Evolutionary conservation across 2,329 filamentous ascomycete species (phyloP).

Genomic region (Pseudogymnoascus sp.): DNA sequence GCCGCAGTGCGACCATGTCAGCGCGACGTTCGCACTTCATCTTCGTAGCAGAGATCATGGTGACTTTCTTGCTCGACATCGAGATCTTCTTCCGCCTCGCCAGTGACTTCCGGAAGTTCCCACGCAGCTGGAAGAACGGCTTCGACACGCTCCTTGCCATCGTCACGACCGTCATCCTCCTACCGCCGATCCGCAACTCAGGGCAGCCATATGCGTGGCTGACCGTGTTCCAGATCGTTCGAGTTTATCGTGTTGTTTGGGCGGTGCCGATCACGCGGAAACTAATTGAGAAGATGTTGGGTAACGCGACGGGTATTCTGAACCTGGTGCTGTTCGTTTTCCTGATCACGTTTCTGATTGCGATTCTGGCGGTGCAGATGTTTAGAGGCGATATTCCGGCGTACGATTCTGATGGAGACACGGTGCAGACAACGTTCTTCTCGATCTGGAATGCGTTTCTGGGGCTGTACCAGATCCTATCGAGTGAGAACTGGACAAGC

Average conservation of each 20-base stretch:
- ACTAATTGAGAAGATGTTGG: slow-evolving; percentile 78
- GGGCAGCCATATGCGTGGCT: slow-evolving; percentile 75
- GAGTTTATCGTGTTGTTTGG: slow-evolving; percentile 85
- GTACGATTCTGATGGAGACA: slow-evolving; percentile 50
- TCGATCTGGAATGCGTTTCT: slow-evolving; percentile 94
- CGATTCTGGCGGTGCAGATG: slow-evolving; percentile 87
- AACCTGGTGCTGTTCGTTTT: slow-evolving; percentile 97
- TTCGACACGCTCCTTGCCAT: slow-evolving; percentile 74
- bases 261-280: slow-evolving; percentile 80
- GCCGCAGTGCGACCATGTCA: slow-evolving; percentile 70
- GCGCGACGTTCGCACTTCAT: slow-evolving; percentile 54
- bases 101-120: slow-evolving; percentile 74
- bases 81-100: slow-evolving; percentile 76
- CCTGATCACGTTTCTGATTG: slow-evolving; percentile 84
- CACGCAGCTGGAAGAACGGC: slow-evolving; percentile 63
- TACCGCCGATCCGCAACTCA: slow-evolving; percentile 68
- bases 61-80: slow-evolving; percentile 68
- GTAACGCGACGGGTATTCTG: slow-evolving; percentile 83
- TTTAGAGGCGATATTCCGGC: slow-evolving; percentile 78
- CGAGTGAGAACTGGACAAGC: slow-evolving; percentile 90
- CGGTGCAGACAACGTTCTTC: slow-evolving; percentile 67
- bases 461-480: slow-evolving; percentile 95
- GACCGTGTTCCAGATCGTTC: slow-evolving; percentile 84
- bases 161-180: slow-evolving; percentile 73
- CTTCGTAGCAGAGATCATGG: slow-evolving; percentile 59